Base-by-base conservation (phyloP, 345 rosid species). In the Aurinia saxatilis region DNA sequence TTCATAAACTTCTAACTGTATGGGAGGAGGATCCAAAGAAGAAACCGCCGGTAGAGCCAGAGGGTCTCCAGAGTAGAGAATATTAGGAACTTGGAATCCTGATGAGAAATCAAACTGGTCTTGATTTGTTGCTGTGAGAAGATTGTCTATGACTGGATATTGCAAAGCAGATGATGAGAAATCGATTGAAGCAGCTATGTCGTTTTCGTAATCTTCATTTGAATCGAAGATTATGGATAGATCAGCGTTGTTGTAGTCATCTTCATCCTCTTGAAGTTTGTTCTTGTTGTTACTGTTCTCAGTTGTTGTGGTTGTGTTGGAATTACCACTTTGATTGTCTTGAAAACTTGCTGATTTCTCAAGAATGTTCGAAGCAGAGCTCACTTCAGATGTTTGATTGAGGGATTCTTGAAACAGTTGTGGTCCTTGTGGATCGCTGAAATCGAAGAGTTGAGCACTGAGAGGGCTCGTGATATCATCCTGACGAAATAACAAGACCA, bases 401-500 rank as follows among this genome's bases (percentile, higher is more conserved):
- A 85, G 77, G 42, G 84, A 74, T 36, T 87, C 99, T 44, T 79
- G 78, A 63, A 76, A 77, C 35, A 90, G 34, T 58, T 80, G 84
- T 6, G 91, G 72, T 41, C 87, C 33, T 58, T 80, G 84, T 6
- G 91, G 72, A 45, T 90, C 84, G 42, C 83, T 82, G 36, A 87
- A 71, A 54, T 84, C 84, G 51, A 90, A 74, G 23, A 78, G 68
- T 13, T 84, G 90, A 80, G 82, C 82, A 66, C 80, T 82, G 8
- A 85, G 68, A 2, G 92, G 92, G 72, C 90, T 85, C 9, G 88
- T 80, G 64, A 83, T 79, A 47, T 85, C 96, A 37, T 87, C 97
- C 97, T 93, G 85, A 2, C 50, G 36, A 72, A 16, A 50, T 8
- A 14, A 31, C 36, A 65, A 12, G 29, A 46, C 18, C 2, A 71